These are phyloP conservation scores for Neurospora crassa DNA, from an alignment of 2,329 filamentous ascomycete genomes.

Conservation along the genomic window DNA sequence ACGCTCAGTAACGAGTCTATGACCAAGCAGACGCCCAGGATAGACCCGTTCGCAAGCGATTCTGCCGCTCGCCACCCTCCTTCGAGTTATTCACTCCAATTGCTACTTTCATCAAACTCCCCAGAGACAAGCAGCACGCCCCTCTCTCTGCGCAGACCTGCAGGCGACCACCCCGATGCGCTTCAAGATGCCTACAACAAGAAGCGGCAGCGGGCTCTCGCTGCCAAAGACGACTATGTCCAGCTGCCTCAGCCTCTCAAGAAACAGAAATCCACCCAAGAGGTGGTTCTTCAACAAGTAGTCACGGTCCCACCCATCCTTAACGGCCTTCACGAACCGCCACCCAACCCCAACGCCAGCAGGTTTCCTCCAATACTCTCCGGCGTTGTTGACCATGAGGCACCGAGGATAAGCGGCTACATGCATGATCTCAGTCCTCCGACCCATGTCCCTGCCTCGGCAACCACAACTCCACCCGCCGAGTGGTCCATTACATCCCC, in stretches of 20 bases:
- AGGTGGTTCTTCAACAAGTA: slow-evolving; percentile 22
- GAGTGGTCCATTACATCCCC: slow-evolving; percentile 11
- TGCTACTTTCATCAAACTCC: slow-evolving; percentile 28
- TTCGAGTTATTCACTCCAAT: slow-evolving; percentile 27
- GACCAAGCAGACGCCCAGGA: slow-evolving; percentile 10
- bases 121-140: slow-evolving; percentile 29
- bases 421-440: slow-evolving; percentile 30
- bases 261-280: slow-evolving; percentile 51
- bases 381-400: slow-evolving; percentile 39
- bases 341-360: slow-evolving; percentile 45
- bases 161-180: slow-evolving; percentile 34
- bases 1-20: slow-evolving; percentile 9
- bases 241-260: slow-evolving; percentile 56
- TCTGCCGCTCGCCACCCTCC: slow-evolving; percentile 7
- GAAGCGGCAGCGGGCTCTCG: slow-evolving; percentile 41
- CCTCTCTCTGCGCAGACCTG: slow-evolving; percentile 35
- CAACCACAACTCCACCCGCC: slow-evolving; percentile 20
- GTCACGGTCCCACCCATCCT: slow-evolving; percentile 48
- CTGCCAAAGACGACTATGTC: slow-evolving; percentile 51
- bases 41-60: slow-evolving; percentile 12
- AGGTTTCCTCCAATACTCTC: slow-evolving; percentile 52
- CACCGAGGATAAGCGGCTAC: slow-evolving; percentile 28
- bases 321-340: slow-evolving; percentile 53
- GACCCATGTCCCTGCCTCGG: neutral
- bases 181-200: slow-evolving; percentile 39